Evolutionary conservation across 768 basidiomycete species (phyloP).

Genomic region (Suillus americanus): DNA sequence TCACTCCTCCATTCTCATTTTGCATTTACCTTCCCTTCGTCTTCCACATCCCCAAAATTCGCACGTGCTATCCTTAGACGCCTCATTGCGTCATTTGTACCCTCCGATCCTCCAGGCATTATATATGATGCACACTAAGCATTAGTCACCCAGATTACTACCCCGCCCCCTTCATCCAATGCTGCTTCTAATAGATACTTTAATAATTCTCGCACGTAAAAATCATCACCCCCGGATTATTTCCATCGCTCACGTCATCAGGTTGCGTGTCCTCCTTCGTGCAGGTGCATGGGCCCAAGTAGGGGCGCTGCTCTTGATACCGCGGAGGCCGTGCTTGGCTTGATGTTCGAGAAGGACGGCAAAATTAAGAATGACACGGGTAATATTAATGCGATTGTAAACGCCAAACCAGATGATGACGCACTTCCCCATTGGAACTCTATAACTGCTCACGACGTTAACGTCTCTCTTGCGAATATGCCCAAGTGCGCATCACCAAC

Average conservation of each 20-base stretch:
- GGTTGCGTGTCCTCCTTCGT: slow-evolving; percentile 46
- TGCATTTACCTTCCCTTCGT: neutral
- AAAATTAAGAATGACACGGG: neutral
- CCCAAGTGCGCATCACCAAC: neutral
- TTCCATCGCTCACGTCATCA: slow-evolving; percentile 54
- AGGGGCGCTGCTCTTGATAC: slow-evolving; percentile 34
- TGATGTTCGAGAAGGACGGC: neutral
- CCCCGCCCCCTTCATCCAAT: slow-evolving; percentile 14
- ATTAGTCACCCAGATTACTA: slow-evolving; percentile 46
- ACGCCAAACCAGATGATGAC: neutral
- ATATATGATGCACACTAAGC: slow-evolving; percentile 57
- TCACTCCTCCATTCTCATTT: too few relatives aligned
- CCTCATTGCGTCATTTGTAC: neutral
- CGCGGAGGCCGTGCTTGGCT: neutral
- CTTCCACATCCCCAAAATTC: slow-evolving; percentile 39
- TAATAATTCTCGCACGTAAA: slow-evolving; percentile 31
- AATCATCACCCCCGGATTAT: slow-evolving; percentile 43
- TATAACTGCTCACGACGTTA: slow-evolving; percentile 29
- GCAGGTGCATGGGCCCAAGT: slow-evolving; percentile 37
- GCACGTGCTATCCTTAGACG: slow-evolving; percentile 44
- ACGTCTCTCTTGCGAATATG: slow-evolving; percentile 7
- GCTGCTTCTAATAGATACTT: slow-evolving; percentile 24
- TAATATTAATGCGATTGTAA: neutral
- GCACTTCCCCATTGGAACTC: slow-evolving; percentile 28
- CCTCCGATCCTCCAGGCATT: slow-evolving; percentile 51